Percentiles rank a stretch among this genome's conserved stretches.
phyloP scores from a whole-genome alignment of 2,329 filamentous ascomycete genomes.

The Colletotrichum destructivum region DNA sequence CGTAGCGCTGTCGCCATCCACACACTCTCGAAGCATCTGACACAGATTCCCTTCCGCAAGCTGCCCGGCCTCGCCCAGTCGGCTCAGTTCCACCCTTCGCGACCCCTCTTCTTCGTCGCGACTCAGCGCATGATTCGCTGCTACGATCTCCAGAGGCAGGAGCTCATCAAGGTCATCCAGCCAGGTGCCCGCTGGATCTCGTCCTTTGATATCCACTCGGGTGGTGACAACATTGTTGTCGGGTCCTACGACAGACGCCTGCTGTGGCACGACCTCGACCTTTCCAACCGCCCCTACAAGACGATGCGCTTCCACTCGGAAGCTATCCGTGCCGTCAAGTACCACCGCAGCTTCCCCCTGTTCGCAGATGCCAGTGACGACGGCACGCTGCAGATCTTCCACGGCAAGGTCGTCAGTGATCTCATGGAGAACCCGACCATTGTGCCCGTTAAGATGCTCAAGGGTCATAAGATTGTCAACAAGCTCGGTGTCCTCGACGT shows the following conservation, averaged over 20 bases:
- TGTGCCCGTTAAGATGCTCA: conserved; percentile 94
- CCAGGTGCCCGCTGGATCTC: conserved; percentile 96
- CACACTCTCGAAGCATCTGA: conserved; percentile 94
- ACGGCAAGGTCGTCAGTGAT: conserved; percentile 94
- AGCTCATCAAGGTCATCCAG: conserved; percentile 92
- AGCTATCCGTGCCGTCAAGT: conserved; percentile 91
- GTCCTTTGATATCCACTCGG: conserved; percentile 92
- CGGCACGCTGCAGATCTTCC: conserved; percentile 94
- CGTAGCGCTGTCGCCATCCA: conserved; percentile 91
- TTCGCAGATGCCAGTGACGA: conserved; percentile 98
- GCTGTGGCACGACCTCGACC: conserved; percentile 96
- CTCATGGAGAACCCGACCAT: conserved; percentile 97
- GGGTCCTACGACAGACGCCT: conserved; percentile 95
- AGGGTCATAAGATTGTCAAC: conserved; percentile 88
- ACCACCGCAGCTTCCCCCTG: conserved; percentile 85
- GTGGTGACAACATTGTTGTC: conserved; percentile 93
- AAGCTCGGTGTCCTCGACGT: conserved; percentile 93
- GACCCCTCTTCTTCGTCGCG: conserved; percentile 95
- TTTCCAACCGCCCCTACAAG: conserved; percentile 93
- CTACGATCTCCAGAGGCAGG: conserved; percentile 93
- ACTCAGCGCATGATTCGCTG: conserved; percentile 94
- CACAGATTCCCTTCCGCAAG: conserved; percentile 91
- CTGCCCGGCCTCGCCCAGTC: conserved; percentile 84
- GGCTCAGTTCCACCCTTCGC: conserved; percentile 93
- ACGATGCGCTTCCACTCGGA: conserved; percentile 95